phyloP scores from a whole-genome alignment of 495 filamentous ascomycete species.

The Poronia punctata region DNA sequence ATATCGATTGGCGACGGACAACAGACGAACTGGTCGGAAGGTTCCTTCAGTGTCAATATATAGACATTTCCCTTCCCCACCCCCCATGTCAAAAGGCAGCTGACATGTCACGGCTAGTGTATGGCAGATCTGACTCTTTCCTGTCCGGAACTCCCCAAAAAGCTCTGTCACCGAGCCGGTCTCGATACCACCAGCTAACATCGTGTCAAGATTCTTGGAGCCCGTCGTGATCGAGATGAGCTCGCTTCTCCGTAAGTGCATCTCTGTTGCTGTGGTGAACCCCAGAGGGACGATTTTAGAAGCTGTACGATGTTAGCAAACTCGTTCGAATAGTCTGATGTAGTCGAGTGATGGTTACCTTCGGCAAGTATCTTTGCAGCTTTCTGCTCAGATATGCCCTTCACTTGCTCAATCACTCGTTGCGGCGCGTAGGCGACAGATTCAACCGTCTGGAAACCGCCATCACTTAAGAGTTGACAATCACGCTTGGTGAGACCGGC shows the following conservation, averaged over 20 bases:
- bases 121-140: constrained; percentile 97
- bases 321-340: neutral
- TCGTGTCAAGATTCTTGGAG: constrained; percentile 91
- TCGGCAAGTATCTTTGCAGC: constrained; percentile 89
- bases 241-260: constrained; percentile 93
- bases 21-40: constrained; percentile 83
- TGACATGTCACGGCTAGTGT: constrained; percentile 98
- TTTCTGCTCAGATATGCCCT: constrained; percentile 95
- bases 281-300: constrained; percentile 97
- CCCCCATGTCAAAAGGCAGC: constrained; percentile 96
- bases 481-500: constrained; percentile 87
- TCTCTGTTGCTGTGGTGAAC: constrained; percentile 98
- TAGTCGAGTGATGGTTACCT: constrained; percentile 52
- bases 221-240: constrained; percentile 97
- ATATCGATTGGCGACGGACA: constrained; percentile 88
- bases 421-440: constrained; percentile 91
- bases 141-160: constrained; percentile 95
- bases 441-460: constrained; percentile 91
- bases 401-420: constrained; percentile 82
- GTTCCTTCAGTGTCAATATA: constrained; percentile 99
- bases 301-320: constrained; percentile 43
- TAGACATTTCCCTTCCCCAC: constrained; percentile 96
- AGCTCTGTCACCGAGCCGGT: constrained; percentile 98
- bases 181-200: constrained; percentile 90
- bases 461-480: constrained; percentile 86